Base-by-base conservation (phyloP, 352 stramenopile genomes). In the Phytophthora rubi region DNA sequence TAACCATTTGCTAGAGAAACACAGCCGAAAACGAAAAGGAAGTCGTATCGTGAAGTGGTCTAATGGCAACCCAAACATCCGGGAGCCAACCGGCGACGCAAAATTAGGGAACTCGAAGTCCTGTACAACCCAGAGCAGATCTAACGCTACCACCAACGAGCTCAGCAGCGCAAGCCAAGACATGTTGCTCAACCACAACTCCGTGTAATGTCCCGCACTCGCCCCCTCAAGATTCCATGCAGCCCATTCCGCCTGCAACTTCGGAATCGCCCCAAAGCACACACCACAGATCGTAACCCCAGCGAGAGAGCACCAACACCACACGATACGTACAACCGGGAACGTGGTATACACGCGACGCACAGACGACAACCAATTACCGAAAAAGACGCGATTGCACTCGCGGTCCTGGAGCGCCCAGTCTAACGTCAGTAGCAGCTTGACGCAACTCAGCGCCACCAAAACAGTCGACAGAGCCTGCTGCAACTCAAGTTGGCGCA, bases 31-130 rank as follows among this genome's bases (percentile, higher is more conserved):
- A 21, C 18, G 52, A 18, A 57, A 13, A 51, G 60, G 48, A 53
- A 80, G 53, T 0, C 33, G 37, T 2, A 86, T 23, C 10, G 62
- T 68, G 13, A 80, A 7, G 18, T 72, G 62, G 37, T 88, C 81
- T 12, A 63, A 39, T 18, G 74, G 49, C 5, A 84, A 71, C 4
- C 81, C 83, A 70, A 85, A 89, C 4, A 88, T 63, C 44, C 68
- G 73, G 3, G 60, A 60, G 3, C 76, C 78, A 37, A 76, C 23
- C 6, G 66, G 49, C 1, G 78, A 80, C 6, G 70, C 61, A 68
- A 90, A 85, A 10, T 62, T 68, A n/a, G 83, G 81, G 48, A 90
- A 91, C 23, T 78, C 33, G 33, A 62, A 86, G 45, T 86, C 78
- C 44, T 90, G 82, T 8, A 86, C 44, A 8, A 89, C 13, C 81